A percentile compares a stretch with the other conserved stretches of the same genome.
phyloP scores from a whole-genome alignment of 495 filamentous ascomycete genomes.

The Penicillium robsamsonii region DNA sequence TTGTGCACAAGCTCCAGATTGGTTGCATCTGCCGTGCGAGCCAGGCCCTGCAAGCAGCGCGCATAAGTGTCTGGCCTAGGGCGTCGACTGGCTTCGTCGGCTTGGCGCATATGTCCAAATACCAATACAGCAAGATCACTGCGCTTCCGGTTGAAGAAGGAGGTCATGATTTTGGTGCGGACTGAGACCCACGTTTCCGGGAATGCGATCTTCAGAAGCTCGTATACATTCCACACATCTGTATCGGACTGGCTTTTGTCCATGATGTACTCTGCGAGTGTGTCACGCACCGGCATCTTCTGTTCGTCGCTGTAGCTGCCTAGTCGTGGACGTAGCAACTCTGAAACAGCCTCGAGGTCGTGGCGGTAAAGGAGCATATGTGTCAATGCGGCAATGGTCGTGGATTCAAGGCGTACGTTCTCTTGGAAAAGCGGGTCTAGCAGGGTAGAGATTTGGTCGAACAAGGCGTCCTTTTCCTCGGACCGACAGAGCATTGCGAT shows the following conservation, averaged over 20 bases:
- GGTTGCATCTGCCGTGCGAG: constrained; percentile 58
- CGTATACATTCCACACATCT: constrained; percentile 77
- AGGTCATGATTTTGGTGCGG: constrained; percentile 73
- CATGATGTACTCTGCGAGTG: constrained; percentile 63
- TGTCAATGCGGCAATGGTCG: constrained; percentile 70
- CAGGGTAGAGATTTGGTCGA: constrained; percentile 68
- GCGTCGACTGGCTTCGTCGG: constrained; percentile 51
- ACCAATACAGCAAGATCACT: constrained; percentile 79
- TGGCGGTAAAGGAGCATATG: constrained; percentile 67
- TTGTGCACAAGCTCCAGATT: constrained; percentile 76
- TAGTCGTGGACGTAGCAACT: constrained; percentile 69
- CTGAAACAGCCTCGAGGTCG: constrained; percentile 70
- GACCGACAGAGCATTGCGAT: constrained; percentile 66
- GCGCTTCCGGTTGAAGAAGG: constrained; percentile 73
- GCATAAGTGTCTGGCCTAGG: constrained; percentile 75
- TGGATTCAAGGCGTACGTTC: constrained; percentile 61
- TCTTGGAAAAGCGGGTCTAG: constrained; percentile 73
- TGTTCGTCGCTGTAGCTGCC: constrained; percentile 60
- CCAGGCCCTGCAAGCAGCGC: constrained; percentile 72
- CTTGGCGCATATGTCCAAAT: constrained; percentile 85
- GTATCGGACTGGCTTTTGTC: constrained; percentile 55
- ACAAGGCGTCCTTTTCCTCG: constrained; percentile 49
- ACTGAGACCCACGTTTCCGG: constrained; percentile 61
- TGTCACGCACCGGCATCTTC: constrained; percentile 58
- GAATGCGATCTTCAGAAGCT: constrained; percentile 72